These are phyloP conservation scores for Oryza meridionalis DNA, from an alignment of 176 grass and related monocot species.

Conservation along the genomic window DNA sequence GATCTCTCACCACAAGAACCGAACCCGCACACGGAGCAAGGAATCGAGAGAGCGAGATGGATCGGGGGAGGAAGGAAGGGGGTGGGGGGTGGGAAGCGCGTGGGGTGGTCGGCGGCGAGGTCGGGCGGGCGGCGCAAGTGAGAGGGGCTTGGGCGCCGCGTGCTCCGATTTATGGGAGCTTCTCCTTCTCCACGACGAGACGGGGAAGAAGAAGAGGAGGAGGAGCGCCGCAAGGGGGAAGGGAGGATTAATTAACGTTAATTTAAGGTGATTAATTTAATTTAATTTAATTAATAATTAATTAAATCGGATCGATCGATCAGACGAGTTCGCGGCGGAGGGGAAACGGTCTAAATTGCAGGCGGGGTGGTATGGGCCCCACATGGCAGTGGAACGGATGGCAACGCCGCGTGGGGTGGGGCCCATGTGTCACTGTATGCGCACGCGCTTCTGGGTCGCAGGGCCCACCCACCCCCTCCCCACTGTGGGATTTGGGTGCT, in stretches of 20 bases:
- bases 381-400: too few species aligned
- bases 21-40: background rate
- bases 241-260: background rate
- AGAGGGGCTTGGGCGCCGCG: background rate
- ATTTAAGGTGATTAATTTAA: background rate
- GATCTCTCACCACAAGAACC: background rate
- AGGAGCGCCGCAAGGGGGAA: too few species aligned
- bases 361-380: too few species aligned
- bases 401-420: too few species aligned
- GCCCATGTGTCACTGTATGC: too few species aligned
- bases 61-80: background rate
- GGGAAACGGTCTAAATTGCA: too few species aligned
- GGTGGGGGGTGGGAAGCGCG: background rate
- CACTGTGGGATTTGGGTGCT: too few species aligned
- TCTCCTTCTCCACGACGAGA: too few species aligned
- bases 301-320: background rate
- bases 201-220: background rate
- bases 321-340: too few species aligned
- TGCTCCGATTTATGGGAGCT: background rate
- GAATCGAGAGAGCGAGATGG: background rate
- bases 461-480: too few species aligned
- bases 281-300: background rate
- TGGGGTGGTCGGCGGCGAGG: background rate
- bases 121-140: background rate
- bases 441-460: too few species aligned